phyloP scores from a whole-genome alignment of 2,329 filamentous ascomycete genomes.

The Trichoderma koningii region DNA sequence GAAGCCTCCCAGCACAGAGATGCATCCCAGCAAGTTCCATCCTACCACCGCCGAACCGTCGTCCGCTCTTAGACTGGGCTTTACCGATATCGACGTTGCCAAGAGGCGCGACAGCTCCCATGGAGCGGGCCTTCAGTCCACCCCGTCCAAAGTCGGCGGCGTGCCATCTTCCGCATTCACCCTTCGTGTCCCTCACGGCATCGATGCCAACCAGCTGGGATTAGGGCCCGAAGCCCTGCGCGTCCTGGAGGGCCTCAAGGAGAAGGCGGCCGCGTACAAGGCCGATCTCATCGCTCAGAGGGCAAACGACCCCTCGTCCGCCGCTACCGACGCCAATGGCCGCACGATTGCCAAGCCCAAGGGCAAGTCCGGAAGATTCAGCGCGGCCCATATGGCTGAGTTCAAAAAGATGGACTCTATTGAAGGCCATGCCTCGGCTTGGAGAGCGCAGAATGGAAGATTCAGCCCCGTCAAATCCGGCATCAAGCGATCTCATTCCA shows the following conservation, averaged over 20 bases:
- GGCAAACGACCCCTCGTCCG: constrained; percentile 46
- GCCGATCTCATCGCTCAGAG: constrained; percentile 65
- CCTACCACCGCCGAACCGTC: constrained; percentile 75
- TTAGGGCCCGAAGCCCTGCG: constrained; percentile 63
- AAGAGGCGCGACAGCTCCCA: constrained; percentile 38
- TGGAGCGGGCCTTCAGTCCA: constrained; percentile 50
- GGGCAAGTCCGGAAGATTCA: constrained; percentile 77
- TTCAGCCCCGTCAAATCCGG: constrained; percentile 50
- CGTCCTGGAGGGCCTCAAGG: constrained; percentile 68
- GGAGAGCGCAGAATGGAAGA: constrained; percentile 60
- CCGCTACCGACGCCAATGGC: constrained; percentile 45
- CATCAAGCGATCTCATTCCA: constrained; percentile 49
- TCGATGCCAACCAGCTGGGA: constrained; percentile 46
- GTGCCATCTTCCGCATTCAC: constrained; percentile 63
- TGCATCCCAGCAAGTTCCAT: constrained; percentile 87
- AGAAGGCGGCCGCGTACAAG: constrained; percentile 71
- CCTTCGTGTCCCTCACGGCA: constrained; percentile 65
- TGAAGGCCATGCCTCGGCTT: constrained; percentile 78
- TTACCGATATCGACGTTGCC: constrained; percentile 65
- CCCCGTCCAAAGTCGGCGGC: constrained; percentile 60
- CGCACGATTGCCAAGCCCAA: constrained; percentile 81
- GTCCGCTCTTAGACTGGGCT: constrained; percentile 79
- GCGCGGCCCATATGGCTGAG: constrained; percentile 79
- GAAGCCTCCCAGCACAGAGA: constrained; percentile 75
- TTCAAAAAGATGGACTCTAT: constrained; percentile 99